These are phyloP conservation scores for Botrytis cinerea DNA, from an alignment of 2,329 filamentous ascomycete species.

Conservation along the genomic window DNA sequence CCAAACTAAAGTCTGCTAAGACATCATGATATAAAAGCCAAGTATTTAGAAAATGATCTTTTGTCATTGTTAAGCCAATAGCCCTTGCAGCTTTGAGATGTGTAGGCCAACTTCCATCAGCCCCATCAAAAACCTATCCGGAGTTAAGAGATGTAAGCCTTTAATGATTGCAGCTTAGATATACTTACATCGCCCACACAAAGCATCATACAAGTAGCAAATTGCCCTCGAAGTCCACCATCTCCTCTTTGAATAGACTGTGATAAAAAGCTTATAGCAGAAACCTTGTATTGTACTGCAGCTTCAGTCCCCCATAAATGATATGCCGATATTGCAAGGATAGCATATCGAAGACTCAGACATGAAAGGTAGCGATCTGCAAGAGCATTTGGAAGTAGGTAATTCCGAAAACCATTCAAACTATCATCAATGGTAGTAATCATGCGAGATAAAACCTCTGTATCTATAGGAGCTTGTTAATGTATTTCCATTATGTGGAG, in stretches of 20 bases:
- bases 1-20: constrained; percentile 50
- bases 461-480: constrained; percentile 16
- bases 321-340: constrained; percentile 49
- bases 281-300: constrained; percentile 48
- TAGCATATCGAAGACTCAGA: constrained; percentile 47
- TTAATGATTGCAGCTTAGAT: not conserved
- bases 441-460: constrained; percentile 25
- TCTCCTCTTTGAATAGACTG: constrained; percentile 41
- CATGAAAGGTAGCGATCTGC: constrained; percentile 38
- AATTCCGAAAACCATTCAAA: constrained; percentile 50
- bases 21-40: constrained; percentile 53
- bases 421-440: constrained; percentile 52
- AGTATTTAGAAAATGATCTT: constrained; percentile 46
- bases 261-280: constrained; percentile 46
- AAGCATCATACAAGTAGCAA: constrained; percentile 53
- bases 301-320: constrained; percentile 46
- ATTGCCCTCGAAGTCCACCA: constrained; percentile 39
- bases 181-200: constrained; percentile 50
- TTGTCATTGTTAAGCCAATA: constrained; percentile 34
- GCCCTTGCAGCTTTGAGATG: constrained; percentile 46
- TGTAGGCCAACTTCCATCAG: constrained; percentile 49
- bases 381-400: constrained; percentile 51
- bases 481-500: not conserved
- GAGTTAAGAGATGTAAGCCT: not conserved
- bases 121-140: constrained; percentile 47